Evolutionary conservation across 2,329 filamentous ascomycete genomes (phyloP).

Genomic region (Trichoderma afroharzianum): DNA sequence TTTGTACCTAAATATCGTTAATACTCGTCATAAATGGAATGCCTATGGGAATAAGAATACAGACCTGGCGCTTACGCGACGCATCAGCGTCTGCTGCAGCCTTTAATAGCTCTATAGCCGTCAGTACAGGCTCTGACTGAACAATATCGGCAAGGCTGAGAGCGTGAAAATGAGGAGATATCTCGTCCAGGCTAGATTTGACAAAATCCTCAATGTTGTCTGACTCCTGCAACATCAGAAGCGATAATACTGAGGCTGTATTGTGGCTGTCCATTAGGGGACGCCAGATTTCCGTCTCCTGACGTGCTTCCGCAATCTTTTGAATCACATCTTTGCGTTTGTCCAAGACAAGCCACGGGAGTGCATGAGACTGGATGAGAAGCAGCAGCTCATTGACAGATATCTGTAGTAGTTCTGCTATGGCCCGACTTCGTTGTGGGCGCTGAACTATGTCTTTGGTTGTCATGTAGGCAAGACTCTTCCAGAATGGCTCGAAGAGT

Average conservation of each 20-base stretch:
- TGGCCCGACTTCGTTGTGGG: conserved; percentile 75
- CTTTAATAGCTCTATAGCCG: conserved; percentile 79
- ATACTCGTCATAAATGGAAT: neutral
- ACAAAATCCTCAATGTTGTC: conserved; percentile 60
- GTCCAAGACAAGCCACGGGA: conserved; percentile 81
- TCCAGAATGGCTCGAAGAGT: conserved; percentile 85
- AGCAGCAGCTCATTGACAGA: conserved; percentile 71
- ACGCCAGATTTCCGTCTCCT: conserved; percentile 60
- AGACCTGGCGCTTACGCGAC: conserved; percentile 54
- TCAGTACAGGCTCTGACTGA: conserved; percentile 68
- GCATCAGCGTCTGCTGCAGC: conserved; percentile 66
- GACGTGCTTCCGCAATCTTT: conserved; percentile 74
- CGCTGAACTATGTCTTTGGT: conserved; percentile 76
- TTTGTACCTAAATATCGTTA: conserved; percentile 42
- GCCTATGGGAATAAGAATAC: conserved; percentile 24
- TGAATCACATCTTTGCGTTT: conserved; percentile 75
- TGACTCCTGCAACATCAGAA: conserved; percentile 56
- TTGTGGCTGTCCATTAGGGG: conserved; percentile 55
- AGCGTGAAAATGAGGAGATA: conserved; percentile 67
- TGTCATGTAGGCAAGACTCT: conserved; percentile 73
- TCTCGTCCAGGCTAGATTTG: conserved; percentile 63
- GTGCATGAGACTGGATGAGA: conserved; percentile 72
- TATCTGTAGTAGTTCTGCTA: conserved; percentile 78
- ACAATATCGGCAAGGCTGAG: conserved; percentile 66
- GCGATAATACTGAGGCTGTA: conserved; percentile 54